Evolutionary conservation across 768 basidiomycete species (phyloP), one percentile per base, ranked within the genome.

Genomic region (Suillus bovinus): DNA sequence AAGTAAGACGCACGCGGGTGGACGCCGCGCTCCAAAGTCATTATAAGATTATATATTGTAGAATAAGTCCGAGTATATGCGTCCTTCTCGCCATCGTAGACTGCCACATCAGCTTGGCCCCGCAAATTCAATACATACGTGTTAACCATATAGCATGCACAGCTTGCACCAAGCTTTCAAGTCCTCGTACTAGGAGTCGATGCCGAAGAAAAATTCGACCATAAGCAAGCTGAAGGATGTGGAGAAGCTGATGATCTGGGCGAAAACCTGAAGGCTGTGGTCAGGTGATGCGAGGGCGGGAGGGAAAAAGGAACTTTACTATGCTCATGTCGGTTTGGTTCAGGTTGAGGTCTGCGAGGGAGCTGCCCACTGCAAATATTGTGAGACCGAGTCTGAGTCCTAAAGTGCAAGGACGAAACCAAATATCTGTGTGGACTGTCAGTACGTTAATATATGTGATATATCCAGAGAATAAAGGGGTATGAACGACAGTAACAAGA

Each of bases 311-410:
- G 7, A n/a, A 14, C 52, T 42, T 60, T 77, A 87, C 96, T 8
- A 99, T 93, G 58, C 91, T 94, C 79, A 93, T 91, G 76, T 98
- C 97, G 27, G 96, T 95, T 14, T 24, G 6, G 98, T 95, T 24
- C 22, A 98, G 84, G 76, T 95, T 24, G 24, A 98, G 84, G 76
- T 99, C 96, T 0, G 95, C 95, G 6, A 97, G 82, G 14, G 94
- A 96, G 74, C 98, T 98, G 33, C 97, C 96, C 31, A 98, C 83
- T 1, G 96, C 96, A 66, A 99, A 99, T 62, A 99, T 90, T 1
- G 96, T 97, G 49, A 98, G 78, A 13, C 96, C 96, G n/a, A 62
- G 98, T 92, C 96, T 50, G 96, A 94, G 70, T 99, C 95, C 17
- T 94, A 97, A 29, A 99, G 81, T 3, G 96, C 96, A 70, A 99